phyloP scores from a whole-genome alignment of 768 basidiomycete species.

The Mycena floridula region DNA sequence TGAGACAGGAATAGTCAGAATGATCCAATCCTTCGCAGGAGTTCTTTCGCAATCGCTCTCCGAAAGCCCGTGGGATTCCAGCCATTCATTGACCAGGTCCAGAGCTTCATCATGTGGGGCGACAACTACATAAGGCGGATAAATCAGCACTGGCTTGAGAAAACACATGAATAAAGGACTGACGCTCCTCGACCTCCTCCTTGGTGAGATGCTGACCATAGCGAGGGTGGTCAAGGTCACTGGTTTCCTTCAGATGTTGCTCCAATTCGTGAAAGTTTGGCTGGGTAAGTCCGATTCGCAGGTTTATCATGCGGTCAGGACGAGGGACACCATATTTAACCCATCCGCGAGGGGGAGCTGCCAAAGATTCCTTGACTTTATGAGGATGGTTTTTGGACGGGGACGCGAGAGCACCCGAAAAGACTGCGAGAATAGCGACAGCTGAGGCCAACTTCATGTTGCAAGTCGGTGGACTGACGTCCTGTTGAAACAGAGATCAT shows the following conservation, averaged over 20 bases:
- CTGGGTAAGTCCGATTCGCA: conserved; percentile 55
- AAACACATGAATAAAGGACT: no score
- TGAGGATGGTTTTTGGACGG: neutral
- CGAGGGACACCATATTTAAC: conserved; percentile 29
- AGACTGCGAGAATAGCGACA: no score
- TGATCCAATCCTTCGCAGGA: conserved; percentile 67
- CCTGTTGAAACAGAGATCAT: no score
- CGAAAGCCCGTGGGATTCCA: conserved; percentile 46
- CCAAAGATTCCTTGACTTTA: conserved; percentile 43
- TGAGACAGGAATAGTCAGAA: conserved; percentile 47
- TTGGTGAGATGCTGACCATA: conserved; percentile 60
- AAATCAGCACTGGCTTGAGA: no score
- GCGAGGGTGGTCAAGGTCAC: conserved; percentile 46
- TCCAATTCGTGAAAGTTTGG: conserved; percentile 44
- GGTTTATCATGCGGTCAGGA: conserved; percentile 36
- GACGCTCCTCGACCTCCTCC: conserved; percentile 58
- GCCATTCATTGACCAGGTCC: conserved; percentile 54
- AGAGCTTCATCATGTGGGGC: conserved; percentile 53
- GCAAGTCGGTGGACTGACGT: no score
- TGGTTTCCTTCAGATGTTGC: conserved; percentile 49
- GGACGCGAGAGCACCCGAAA: no score
- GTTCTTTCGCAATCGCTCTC: conserved; percentile 46
- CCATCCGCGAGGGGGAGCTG: conserved; percentile 37
- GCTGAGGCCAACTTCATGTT: no score
- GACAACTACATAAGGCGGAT: conserved; percentile 49